Base-by-base conservation (phyloP, 2,329 filamentous ascomycete species). In the Fusarium pilosicola region DNA sequence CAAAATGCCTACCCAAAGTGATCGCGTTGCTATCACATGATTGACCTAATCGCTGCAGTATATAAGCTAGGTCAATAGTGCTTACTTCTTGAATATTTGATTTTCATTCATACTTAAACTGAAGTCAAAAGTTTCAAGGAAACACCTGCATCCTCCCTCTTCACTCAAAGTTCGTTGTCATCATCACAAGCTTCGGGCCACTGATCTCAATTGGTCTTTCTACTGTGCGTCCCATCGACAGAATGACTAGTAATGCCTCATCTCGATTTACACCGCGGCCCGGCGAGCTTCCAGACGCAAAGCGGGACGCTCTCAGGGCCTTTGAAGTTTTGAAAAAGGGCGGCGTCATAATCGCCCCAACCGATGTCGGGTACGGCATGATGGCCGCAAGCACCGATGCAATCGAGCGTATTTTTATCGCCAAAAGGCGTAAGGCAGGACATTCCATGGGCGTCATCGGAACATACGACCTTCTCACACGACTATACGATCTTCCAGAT, bases 101-200 rank as follows among this genome's bases (percentile, higher is more conserved):
- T 13, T 0, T 54, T 9, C 3, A 38, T 28, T 22, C 14, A 28
- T 13, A 12, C 18, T 5, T 8, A 34, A 32, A 24, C 6, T 4
- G 2, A 8, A 20, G 4, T 32, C 12, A 51, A 1, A 7, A 24
- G 2, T 7, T 51, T 34, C 22, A 32, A 2, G 4, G 28, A 32
- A 0, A 14, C 6, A 46, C 3, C 28, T 49, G 20, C 22, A 49
- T 3, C 9, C 0, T 3, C 8, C 3, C 13, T 22, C 13, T 1
- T 20, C 18, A 28, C 24, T 28, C 18, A 7, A 14, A 28, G 12
- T 45, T 26, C 7, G 1, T 1, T 34, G n/a, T n/a, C n/a, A 15
- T 5, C 10, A 20, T 13, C 42, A 26, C 13, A 20, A 26, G 7
- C 18, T 28, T 2, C 6, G 15, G 3, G 7, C 22, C 11, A 30